phyloP scores from a whole-genome alignment of 2,329 filamentous ascomycete genomes.

The Parastagonospora nodorum region DNA sequence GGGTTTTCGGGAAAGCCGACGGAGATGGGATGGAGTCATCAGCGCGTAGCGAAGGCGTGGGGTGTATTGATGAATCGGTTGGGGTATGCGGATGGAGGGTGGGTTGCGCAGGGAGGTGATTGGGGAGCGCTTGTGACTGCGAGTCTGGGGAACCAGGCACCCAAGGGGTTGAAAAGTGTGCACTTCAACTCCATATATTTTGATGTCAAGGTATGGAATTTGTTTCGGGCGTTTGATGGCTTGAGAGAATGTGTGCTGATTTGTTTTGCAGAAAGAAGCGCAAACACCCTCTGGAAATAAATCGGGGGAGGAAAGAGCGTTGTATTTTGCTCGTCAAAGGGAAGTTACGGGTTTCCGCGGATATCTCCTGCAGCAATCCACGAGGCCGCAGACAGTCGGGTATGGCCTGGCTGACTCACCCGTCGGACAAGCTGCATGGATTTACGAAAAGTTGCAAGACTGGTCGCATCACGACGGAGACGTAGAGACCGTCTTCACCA shows the following conservation, averaged over 20 bases:
- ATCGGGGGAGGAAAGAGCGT: not conserved
- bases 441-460: constrained; percentile 77
- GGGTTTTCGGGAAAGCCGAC: constrained; percentile 54
- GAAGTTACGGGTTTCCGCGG: constrained; percentile 33
- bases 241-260: not conserved
- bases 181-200: constrained; percentile 16
- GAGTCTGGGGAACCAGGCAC: constrained; percentile 11
- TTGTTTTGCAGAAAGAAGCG: not conserved
- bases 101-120: constrained; percentile 15
- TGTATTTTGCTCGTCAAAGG: not conserved
- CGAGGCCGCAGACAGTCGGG: constrained; percentile 72
- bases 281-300: not conserved
- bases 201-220: constrained; percentile 10
- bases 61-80: constrained; percentile 70
- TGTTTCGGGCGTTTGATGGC: not conserved
- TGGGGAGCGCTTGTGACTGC: constrained; percentile 6
- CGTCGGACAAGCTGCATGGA: constrained; percentile 71
- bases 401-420: constrained; percentile 72
- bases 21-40: constrained; percentile 59
- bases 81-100: constrained; percentile 60
- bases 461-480: constrained; percentile 57
- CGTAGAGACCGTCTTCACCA: constrained; percentile 25
- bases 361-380: constrained; percentile 64
- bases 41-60: constrained; percentile 64
- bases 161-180: constrained; percentile 15